Conservation (phyloP, 805 yeast species). For the Priceomyces medius region DNA sequence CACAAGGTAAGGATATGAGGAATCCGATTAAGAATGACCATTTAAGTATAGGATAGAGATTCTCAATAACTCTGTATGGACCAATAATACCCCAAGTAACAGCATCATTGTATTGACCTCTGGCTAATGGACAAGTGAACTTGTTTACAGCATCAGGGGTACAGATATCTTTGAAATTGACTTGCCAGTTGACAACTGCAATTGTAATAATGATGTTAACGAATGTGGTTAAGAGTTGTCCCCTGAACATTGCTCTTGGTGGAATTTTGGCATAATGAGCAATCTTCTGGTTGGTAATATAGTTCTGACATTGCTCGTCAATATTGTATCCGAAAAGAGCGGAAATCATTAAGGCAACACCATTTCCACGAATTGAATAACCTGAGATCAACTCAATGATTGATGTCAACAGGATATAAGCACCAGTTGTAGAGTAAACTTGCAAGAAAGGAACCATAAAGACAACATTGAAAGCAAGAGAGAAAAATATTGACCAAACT, state of each 20-base stretch:
- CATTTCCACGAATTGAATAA: conserved; percentile 27
- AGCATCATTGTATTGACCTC: conserved; percentile 42
- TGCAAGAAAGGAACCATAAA: conserved; percentile 21
- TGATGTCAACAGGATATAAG: conserved; percentile 14
- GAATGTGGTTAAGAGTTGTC: conserved; percentile 34
- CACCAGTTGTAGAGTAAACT: conserved; percentile 15
- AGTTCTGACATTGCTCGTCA: conserved; percentile 31
- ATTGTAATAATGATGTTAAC: conserved; percentile 43
- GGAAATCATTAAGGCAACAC: conserved; percentile 20
- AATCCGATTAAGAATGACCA: conserved; percentile 56
- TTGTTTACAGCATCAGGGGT: conserved; percentile 18
- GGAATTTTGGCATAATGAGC: conserved; percentile 41
- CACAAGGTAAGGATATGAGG: conserved; percentile 25
- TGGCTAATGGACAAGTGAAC: conserved; percentile 41
- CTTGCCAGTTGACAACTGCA: conserved; percentile 45
- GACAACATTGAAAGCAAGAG: conserved; percentile 19
- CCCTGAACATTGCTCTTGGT: conserved; percentile 40
- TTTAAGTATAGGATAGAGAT: conserved; percentile 43
- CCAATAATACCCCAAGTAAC: conserved; percentile 45
- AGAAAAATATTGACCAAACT: conserved; percentile 22
- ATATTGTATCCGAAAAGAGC: conserved; percentile 27
- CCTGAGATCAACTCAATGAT: conserved; percentile 21
- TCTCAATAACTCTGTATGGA: conserved; percentile 33
- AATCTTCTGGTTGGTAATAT: conserved; percentile 29
- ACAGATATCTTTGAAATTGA: conserved; percentile 35